Evolutionary conservation across 805 yeast genomes (phyloP).

Genomic region (Hanseniaspora meyeri): DNA sequence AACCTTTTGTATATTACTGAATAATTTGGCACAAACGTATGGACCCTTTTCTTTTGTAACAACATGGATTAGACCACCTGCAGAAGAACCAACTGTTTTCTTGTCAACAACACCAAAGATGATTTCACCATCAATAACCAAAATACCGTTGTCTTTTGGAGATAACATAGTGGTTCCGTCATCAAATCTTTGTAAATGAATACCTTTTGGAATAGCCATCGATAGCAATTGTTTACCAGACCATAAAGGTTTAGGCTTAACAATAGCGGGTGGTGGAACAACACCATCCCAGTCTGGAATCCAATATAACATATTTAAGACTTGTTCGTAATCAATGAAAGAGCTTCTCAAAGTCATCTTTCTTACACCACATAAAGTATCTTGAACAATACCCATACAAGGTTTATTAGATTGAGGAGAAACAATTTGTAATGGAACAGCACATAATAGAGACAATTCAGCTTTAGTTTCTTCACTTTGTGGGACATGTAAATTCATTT

Average conservation of each 20-base stretch:
- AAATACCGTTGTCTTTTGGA: slow-evolving; percentile 92
- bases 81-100: slow-evolving; percentile 96
- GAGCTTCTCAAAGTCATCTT: slow-evolving; percentile 86
- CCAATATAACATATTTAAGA: slow-evolving; percentile 94
- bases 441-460: slow-evolving; percentile 85
- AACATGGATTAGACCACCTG: slow-evolving; percentile 94
- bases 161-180: slow-evolving; percentile 71
- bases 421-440: slow-evolving; percentile 94
- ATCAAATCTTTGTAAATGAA: slow-evolving; percentile 85
- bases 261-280: slow-evolving; percentile 86
- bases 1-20: slow-evolving; percentile 86
- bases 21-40: slow-evolving; percentile 71
- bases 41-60: slow-evolving; percentile 98
- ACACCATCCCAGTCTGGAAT: slow-evolving; percentile 98
- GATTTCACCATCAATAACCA: slow-evolving; percentile 87
- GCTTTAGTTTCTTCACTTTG: slow-evolving; percentile 97
- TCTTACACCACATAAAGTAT: slow-evolving; percentile 92
- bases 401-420: slow-evolving; percentile 98
- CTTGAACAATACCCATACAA: slow-evolving; percentile 99
- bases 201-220: slow-evolving; percentile 89
- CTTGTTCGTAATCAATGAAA: slow-evolving; percentile 83
- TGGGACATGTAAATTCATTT: slow-evolving; percentile 98
- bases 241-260: slow-evolving; percentile 95
- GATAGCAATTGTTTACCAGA: slow-evolving; percentile 91
- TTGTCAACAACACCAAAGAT: slow-evolving; percentile 97